Base-by-base conservation (phyloP, 352 stramenopile species). In the Pythium phragmitis region DNA sequence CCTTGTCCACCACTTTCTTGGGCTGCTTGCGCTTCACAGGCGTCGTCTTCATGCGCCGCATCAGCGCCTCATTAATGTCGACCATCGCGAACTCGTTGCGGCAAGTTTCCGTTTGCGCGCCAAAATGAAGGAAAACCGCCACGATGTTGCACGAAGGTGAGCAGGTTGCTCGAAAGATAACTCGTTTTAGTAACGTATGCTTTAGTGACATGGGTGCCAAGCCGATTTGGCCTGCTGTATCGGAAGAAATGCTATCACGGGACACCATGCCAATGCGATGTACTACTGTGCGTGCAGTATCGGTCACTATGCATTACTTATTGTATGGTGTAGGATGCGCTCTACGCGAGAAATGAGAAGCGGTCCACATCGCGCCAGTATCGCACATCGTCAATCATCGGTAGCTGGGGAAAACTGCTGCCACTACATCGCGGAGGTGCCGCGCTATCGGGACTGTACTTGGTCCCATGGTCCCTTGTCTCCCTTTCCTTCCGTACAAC, bases 51-150 rank as follows among this genome's bases (percentile, higher is more conserved):
- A 36, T 46, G 33, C 72, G 70, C 19, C 70, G 63, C 77, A 87
- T 87, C 7, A 89, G 68, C 16, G 65, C 69, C 23, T 82, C 73
- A 46, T 84, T 79, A 41, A 82, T 53, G 53, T 73, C 60, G 5
- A 68, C 12, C 58, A 71, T 71, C 5, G n/a, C 37, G 53, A 28
- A 21, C 3, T 19, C 13, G 30, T 21, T 37, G 39, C 39, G 39
- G n/a, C 36, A 16, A 57, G 49, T 55, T 64, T 64, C 36, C 39
- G 12, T 60, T 60, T 67, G 41, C 60, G 60, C 60, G 50, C 17
- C 41, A 55, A 47, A 59, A 42, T 54, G 19, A 6, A 13, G 14
- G 39, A 21, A 7, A 21, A 21, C 13, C 5, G 28, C 42, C 37
- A 48, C 49, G 4, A 63, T 26, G 56, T 54, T 63, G 46, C 26